A percentile compares a stretch with the other conserved stretches of the same genome.
These are phyloP conservation scores for Populus pruinosa DNA, from an alignment of 345 rosid species.

Conservation along the genomic window DNA sequence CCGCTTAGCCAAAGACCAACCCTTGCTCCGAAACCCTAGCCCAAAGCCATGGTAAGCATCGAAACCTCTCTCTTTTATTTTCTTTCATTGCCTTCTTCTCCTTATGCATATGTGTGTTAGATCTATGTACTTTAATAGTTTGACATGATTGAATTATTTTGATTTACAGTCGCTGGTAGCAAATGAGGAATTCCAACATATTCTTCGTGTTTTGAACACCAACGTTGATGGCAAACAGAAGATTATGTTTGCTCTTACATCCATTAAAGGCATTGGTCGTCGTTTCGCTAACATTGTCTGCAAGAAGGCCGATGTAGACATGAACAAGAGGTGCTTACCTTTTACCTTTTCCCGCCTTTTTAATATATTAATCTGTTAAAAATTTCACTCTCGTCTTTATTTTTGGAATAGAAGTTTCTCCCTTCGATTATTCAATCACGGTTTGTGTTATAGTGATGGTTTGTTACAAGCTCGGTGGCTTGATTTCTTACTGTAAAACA, in stretches of 20 bases:
- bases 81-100: neutral
- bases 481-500: no score
- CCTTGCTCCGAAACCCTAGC: constrained; percentile 9
- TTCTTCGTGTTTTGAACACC: constrained; percentile 35
- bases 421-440: neutral
- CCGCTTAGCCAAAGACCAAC: constrained; percentile 1
- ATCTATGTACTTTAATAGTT: neutral
- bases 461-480: no score
- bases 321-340: constrained; percentile 27
- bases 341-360: neutral
- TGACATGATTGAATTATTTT: neutral
- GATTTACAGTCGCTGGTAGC: constrained; percentile 19
- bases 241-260: constrained; percentile 36
- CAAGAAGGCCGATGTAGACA: constrained; percentile 36
- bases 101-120: neutral
- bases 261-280: constrained; percentile 38
- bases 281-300: constrained; percentile 37
- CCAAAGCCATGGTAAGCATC: constrained; percentile 15
- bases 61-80: no score
- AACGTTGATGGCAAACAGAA: constrained; percentile 36
- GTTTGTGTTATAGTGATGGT: no score
- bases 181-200: constrained; percentile 36
- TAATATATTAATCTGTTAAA: neutral
- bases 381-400: neutral
- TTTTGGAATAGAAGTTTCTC: neutral